Conservation (phyloP, 73 alveolate genomes). For the Halteria grandinella region DNA sequence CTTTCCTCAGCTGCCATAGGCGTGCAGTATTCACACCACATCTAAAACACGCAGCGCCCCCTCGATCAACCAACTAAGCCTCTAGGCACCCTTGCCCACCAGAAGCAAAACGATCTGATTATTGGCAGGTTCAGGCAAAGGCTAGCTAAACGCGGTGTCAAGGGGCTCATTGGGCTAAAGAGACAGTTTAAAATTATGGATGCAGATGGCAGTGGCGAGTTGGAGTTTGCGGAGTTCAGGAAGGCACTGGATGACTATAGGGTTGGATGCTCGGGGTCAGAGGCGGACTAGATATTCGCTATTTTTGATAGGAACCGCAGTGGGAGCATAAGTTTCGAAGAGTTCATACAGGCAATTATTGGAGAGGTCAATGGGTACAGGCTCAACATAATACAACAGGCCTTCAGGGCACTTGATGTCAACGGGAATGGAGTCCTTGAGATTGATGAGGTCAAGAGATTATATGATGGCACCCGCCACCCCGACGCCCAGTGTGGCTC, state of each 20-base stretch:
- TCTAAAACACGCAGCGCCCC: neutral
- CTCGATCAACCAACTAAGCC: slow-evolving; percentile 22
- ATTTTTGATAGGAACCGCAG: slow-evolving; percentile 52
- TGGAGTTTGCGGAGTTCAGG: slow-evolving; percentile 65
- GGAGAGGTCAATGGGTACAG: slow-evolving; percentile 72
- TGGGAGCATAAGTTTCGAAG: slow-evolving; percentile 64
- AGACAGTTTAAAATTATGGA: slow-evolving; percentile 69
- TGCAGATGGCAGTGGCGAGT: slow-evolving; percentile 65
- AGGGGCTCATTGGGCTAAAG: slow-evolving; percentile 74
- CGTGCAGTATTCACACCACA: slow-evolving; percentile 35
- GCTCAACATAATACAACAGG: slow-evolving; percentile 66
- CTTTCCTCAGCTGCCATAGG: slow-evolving; percentile 24
- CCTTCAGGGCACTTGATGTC: slow-evolving; percentile 69
- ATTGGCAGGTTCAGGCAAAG: slow-evolving; percentile 54
- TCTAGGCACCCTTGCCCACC: slow-evolving; percentile 13
- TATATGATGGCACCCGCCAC: slow-evolving; percentile 72
- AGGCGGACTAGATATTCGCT: slow-evolving; percentile 49
- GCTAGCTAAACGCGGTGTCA: slow-evolving; percentile 57
- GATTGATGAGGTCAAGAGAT: slow-evolving; percentile 61
- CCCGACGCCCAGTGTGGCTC: slow-evolving; percentile 84
- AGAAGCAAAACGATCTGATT: slow-evolving; percentile 49
- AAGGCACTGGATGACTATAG: slow-evolving; percentile 60
- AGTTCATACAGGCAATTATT: slow-evolving; percentile 59
- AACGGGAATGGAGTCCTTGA: slow-evolving; percentile 74
- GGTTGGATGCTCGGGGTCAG: slow-evolving; percentile 37